Evolutionary conservation across 1,284 basidiomycete species (phyloP).

Genomic region (Cryptococcus sp.): DNA sequence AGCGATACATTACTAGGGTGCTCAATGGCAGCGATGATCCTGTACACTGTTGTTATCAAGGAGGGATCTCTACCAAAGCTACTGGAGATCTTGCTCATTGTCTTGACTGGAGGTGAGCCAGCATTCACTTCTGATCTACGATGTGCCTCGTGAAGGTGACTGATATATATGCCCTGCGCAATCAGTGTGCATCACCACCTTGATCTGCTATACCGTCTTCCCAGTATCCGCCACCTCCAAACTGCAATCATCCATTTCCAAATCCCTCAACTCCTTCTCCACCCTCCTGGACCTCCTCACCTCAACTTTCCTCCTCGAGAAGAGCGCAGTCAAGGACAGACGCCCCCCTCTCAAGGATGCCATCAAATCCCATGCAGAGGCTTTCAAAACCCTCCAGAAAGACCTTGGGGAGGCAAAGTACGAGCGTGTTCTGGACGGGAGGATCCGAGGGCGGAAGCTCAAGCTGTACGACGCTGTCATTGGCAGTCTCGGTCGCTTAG

Average conservation of each 20-base stretch:
- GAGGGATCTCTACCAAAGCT: slow-evolving; percentile 79
- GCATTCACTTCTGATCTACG: background rate
- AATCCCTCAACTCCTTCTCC: slow-evolving; percentile 79
- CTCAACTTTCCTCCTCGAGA: slow-evolving; percentile 74
- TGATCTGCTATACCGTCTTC: slow-evolving; percentile 77
- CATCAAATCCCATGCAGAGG: slow-evolving; percentile 74
- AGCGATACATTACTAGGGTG: slow-evolving; percentile 58
- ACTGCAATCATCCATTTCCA: slow-evolving; percentile 74
- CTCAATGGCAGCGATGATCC: slow-evolving; percentile 82
- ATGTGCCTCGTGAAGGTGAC: background rate
- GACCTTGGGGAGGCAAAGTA: slow-evolving; percentile 77
- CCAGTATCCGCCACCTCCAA: slow-evolving; percentile 79
- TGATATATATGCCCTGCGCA: background rate
- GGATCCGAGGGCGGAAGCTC: slow-evolving; percentile 53
- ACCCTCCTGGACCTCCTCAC: slow-evolving; percentile 78
- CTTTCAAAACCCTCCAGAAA: slow-evolving; percentile 81
- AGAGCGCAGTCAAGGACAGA: slow-evolving; percentile 29
- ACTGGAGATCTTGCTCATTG: slow-evolving; percentile 70
- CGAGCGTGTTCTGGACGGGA: slow-evolving; percentile 62
- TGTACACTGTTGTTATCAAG: slow-evolving; percentile 83
- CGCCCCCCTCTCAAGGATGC: slow-evolving; percentile 64
- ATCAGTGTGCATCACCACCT: slow-evolving; percentile 65
- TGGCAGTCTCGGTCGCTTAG: slow-evolving; percentile 75
- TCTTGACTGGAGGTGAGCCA: slow-evolving; percentile 60
- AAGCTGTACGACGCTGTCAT: slow-evolving; percentile 79